Percentiles rank a stretch among this genome's conserved stretches.
Conservation (phyloP, 331 rosid genomes). For the Malus hybrid region DNA sequence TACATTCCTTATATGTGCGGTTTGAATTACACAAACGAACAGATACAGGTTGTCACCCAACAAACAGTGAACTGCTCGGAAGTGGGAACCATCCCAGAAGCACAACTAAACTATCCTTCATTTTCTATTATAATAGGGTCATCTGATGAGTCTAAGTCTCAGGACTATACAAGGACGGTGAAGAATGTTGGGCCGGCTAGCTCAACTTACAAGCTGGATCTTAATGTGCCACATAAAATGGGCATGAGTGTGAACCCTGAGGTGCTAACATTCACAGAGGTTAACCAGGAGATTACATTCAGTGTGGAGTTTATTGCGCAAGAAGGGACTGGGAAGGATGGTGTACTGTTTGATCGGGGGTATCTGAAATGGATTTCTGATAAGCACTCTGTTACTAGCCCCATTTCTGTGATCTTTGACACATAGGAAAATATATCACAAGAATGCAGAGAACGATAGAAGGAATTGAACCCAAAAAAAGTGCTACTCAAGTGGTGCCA, state of each 20-base stretch:
- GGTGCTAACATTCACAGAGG: constrained; percentile 36
- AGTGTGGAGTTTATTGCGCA: constrained; percentile 31
- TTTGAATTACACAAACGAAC: constrained; percentile 37
- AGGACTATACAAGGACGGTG: constrained; percentile 33
- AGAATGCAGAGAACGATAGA: not conserved
- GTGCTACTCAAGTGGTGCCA: not conserved
- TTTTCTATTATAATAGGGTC: constrained; percentile 31
- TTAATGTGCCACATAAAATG: constrained; percentile 29
- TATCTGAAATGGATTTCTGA: constrained; percentile 47
- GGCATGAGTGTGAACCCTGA: constrained; percentile 35
- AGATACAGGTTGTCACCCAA: constrained; percentile 32
- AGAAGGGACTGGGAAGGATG: not conserved
- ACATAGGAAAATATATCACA: not conserved
- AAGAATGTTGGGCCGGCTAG: constrained; percentile 44
- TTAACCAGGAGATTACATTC: constrained; percentile 40
- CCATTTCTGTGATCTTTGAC: constrained; percentile 32
- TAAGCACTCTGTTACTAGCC: constrained; percentile 38
- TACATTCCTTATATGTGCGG: constrained; percentile 72
- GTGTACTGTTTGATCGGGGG: constrained; percentile 29
- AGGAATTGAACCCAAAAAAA: not conserved
- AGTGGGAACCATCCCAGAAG: constrained; percentile 9
- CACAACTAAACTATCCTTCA: constrained; percentile 32
- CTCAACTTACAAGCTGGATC: constrained; percentile 19
- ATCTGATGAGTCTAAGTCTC: constrained; percentile 1
- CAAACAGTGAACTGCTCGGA: constrained; percentile 25